Evolutionary conservation across 768 basidiomycete species (phyloP).

Genomic region (Hericium rajendrae): DNA sequence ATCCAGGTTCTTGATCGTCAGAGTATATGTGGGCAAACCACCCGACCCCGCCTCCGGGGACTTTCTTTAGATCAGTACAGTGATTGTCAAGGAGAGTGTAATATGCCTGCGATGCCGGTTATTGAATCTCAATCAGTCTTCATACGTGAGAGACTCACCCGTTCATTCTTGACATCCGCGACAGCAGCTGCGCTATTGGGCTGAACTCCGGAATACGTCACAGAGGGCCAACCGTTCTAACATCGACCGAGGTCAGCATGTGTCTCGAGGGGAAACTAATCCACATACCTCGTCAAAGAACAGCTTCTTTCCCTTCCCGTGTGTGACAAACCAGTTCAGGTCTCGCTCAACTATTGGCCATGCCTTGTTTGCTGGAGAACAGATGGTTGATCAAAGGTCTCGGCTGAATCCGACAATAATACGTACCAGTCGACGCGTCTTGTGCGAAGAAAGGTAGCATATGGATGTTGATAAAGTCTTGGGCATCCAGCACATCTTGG

Average conservation of each 20-base stretch:
- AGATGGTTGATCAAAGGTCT: background rate
- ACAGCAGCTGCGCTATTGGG: constrained; percentile 57
- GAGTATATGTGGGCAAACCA: constrained; percentile 82
- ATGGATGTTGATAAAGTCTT: constrained; percentile 59
- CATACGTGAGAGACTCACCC: constrained; percentile 18
- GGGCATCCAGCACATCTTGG: constrained; percentile 42
- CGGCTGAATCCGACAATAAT: background rate
- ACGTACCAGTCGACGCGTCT: constrained; percentile 44
- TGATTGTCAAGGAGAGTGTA: constrained; percentile 53
- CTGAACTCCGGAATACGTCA: constrained; percentile 48
- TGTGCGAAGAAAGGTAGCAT: constrained; percentile 63
- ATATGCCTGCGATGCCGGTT: constrained; percentile 36
- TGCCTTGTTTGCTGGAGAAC: constrained; percentile 39
- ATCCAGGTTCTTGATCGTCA: constrained; percentile 55
- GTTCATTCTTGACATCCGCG: constrained; percentile 53
- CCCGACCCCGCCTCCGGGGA: constrained; percentile 54
- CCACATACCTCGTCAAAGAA: constrained; percentile 53
- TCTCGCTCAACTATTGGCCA: constrained; percentile 56
- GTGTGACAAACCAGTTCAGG: constrained; percentile 57
- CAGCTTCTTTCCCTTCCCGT: constrained; percentile 63
- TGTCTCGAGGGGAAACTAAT: background rate
- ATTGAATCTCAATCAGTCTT: constrained; percentile 31
- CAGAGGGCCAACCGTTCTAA: constrained; percentile 74
- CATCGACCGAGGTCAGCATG: background rate
- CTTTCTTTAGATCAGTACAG: constrained; percentile 52